Base-by-base conservation (phyloP, 768 basidiomycete genomes). In the Cystobasidium onofrii region DNA sequence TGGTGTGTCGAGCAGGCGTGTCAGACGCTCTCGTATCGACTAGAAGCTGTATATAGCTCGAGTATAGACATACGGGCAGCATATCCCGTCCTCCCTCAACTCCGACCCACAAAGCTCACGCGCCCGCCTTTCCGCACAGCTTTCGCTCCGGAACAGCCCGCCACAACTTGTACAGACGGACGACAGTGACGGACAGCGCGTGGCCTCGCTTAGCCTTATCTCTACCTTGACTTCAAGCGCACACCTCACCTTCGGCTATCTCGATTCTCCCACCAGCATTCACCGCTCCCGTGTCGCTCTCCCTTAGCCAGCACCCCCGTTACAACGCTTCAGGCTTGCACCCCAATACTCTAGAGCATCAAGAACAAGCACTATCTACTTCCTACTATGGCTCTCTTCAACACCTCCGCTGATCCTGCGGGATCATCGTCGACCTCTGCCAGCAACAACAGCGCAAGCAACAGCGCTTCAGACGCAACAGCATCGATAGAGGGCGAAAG, bases 401-500 rank as follows among this genome's bases (percentile, higher is more conserved):
- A 60, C 57, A 60, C 27, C 33, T 60, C 57, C 25, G 57, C 57
- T 27, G 57, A 34, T 15, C 2, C 29, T 29, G 57, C 57, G 57
- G 57, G 57, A 60, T 60, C 57, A 27, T 7, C 57, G 4, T 60
- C 57, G 12, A 27, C 25, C 15, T 60, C 57, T 60, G 27, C 33
- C 15, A 34, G 33, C 57, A 60, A 6, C 6, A 39, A 9, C 15
- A 34, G 33, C 57, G 31, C 33, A 4, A 29, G 2, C 4, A 60
- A 29, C 57, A 60, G 57, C 27, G 33, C 63, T 41, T 36, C 27
- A 41, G 31, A 15, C 6, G 36, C 63, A 41, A 41, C 44, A 27
- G 39, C 63, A 2, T 64, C 63, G 27, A 50, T 46, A 67, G 65
- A 43, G 44, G 65, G 65, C 50, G 39, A 41, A 52, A 54, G 27